A percentile compares a stretch with the other conserved stretches of the same genome.
Evolutionary conservation across 768 basidiomycete genomes (phyloP).

Genomic region (Lactarius trivialis): DNA sequence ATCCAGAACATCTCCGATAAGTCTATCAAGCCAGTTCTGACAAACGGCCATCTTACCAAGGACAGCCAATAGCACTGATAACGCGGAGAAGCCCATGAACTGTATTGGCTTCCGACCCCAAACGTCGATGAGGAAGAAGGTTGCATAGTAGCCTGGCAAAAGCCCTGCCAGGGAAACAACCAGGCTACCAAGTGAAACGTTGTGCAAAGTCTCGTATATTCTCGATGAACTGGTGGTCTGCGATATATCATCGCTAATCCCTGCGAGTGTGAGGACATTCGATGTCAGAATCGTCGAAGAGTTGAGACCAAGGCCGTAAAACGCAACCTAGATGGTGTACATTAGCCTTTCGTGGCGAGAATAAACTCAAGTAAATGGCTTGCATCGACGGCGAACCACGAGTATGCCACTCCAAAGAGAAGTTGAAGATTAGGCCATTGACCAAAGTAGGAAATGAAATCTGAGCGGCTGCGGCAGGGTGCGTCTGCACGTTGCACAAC

Average conservation of each 20-base stretch:
- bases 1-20: constrained; percentile 24
- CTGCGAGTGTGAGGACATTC: constrained; percentile 35
- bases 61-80: constrained; percentile 58
- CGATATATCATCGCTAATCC: constrained; percentile 49
- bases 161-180: constrained; percentile 72
- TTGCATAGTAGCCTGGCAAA: constrained; percentile 69
- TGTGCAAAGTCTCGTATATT: constrained; percentile 48
- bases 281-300: constrained; percentile 64
- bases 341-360: not conserved
- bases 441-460: constrained; percentile 64
- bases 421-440: constrained; percentile 73
- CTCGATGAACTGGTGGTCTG: constrained; percentile 27
- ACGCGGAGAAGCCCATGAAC: constrained; percentile 62
- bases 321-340: constrained; percentile 51
- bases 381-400: constrained; percentile 87
- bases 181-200: constrained; percentile 66
- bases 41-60: constrained; percentile 46
- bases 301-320: constrained; percentile 85
- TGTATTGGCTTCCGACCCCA: constrained; percentile 84
- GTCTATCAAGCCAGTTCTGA: constrained; percentile 26
- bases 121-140: constrained; percentile 59
- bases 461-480: too few relatives aligned
- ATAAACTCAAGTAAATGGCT: constrained; percentile 29
- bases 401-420: constrained; percentile 69
- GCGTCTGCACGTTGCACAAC: constrained; percentile 50